Percentiles rank a stretch among this genome's conserved stretches.
These are phyloP conservation scores for Colletotrichum agaves DNA, from an alignment of 2,329 filamentous ascomycete genomes.

Conservation along the genomic window DNA sequence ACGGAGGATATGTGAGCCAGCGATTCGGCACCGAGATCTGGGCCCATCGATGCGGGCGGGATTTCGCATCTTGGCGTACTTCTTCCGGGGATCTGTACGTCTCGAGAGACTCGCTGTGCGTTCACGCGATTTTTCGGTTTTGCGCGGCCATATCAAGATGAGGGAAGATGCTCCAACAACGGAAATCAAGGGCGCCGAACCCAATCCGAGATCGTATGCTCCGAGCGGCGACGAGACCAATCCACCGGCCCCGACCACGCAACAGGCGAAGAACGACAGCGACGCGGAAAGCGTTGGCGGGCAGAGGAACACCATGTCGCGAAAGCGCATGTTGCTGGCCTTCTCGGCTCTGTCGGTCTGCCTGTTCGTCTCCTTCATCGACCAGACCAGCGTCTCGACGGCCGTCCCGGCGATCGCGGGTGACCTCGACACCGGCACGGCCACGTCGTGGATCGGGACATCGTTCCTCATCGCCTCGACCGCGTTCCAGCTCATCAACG, in stretches of 20 bases:
- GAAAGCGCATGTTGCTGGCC: conserved; percentile 45
- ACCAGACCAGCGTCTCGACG: conserved; percentile 50
- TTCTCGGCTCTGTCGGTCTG: conserved; percentile 44
- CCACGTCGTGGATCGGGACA: conserved; percentile 50
- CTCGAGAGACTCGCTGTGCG: neutral
- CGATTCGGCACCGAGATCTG: conserved; percentile 25
- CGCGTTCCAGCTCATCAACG: conserved; percentile 49
- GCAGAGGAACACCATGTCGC: conserved; percentile 49
- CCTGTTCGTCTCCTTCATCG: conserved; percentile 49
- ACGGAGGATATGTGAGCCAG: conserved; percentile 13
- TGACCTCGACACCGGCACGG: conserved; percentile 45
- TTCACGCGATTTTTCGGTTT: neutral
- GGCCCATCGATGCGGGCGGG: neutral
- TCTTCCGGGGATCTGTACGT: neutral
- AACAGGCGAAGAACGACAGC: conserved; percentile 19
- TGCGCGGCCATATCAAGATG: conserved; percentile 17
- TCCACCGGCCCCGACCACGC: neutral
- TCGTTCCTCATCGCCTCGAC: conserved; percentile 51
- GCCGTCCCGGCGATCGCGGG: conserved; percentile 50
- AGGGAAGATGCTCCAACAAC: conserved; percentile 1
- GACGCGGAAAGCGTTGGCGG: conserved; percentile 43
- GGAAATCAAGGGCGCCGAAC: neutral
- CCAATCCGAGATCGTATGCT: neutral
- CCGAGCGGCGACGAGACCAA: conserved; percentile 21
- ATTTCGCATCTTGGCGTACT: neutral